These are phyloP conservation scores for Ceratorhiza oryzae-sativae DNA, from an alignment of 1,284 basidiomycete genomes.

Conservation along the genomic window DNA sequence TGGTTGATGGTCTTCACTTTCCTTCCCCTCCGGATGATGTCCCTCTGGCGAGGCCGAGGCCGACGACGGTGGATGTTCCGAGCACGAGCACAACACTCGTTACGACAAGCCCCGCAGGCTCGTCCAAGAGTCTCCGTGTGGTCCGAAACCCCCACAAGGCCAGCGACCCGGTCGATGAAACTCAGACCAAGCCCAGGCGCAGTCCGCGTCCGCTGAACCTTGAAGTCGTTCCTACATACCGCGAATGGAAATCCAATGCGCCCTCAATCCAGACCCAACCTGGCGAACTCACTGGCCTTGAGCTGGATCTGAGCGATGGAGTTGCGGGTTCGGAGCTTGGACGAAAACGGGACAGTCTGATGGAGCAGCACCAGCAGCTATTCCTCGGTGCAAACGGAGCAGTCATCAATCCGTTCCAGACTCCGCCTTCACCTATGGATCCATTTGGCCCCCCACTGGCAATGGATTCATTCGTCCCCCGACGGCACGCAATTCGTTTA, in stretches of 20 bases:
- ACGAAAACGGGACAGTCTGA: slow-evolving; percentile 22
- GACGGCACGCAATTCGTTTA: background rate
- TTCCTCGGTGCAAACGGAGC: slow-evolving; percentile 7
- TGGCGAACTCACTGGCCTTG: slow-evolving; percentile 19
- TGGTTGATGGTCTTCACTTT: slow-evolving; percentile 24
- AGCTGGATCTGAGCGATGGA: slow-evolving; percentile 11
- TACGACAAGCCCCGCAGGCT: background rate
- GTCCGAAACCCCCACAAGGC: slow-evolving; percentile 2
- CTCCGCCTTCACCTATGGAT: slow-evolving; percentile 22
- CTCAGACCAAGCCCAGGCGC: background rate
- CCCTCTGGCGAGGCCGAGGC: background rate
- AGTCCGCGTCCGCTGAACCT: slow-evolving; percentile 15
- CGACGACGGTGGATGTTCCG: slow-evolving; percentile 5
- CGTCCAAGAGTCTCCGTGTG: slow-evolving; percentile 20
- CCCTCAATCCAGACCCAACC: slow-evolving; percentile 11
- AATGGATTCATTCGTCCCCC: background rate
- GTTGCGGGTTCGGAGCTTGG: background rate
- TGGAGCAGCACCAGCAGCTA: slow-evolving; percentile 31
- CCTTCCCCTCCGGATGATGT: slow-evolving; percentile 5
- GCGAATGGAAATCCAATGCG: slow-evolving; percentile 21
- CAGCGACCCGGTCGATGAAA: background rate
- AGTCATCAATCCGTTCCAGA: slow-evolving; percentile 23
- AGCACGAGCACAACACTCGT: background rate
- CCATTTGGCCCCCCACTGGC: slow-evolving; percentile 1
- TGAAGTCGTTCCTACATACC: slow-evolving; percentile 13